Percentiles rank a stretch among this genome's conserved stretches.
Conservation (phyloP, 345 rosid genomes). For the Citrus sinensis region DNA sequence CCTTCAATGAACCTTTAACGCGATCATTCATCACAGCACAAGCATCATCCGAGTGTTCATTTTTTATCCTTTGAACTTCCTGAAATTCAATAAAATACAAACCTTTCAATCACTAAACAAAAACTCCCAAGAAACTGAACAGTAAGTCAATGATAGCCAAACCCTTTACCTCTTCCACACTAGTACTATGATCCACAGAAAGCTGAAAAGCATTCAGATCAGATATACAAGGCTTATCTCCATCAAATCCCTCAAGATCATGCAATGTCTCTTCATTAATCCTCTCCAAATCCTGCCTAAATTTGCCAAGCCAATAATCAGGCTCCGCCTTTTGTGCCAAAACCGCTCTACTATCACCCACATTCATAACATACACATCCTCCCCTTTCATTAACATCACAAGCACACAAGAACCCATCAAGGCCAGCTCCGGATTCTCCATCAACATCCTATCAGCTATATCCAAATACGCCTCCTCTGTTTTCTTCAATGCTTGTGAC, state of each 20-base stretch:
- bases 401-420: slow-evolving; percentile 96
- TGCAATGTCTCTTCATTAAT: slow-evolving; percentile 78
- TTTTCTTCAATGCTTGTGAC: slow-evolving; percentile 71
- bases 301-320: slow-evolving; percentile 66
- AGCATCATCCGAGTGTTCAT: slow-evolving; percentile 80
- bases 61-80: slow-evolving; percentile 84
- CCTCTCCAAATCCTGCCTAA: slow-evolving; percentile 75
- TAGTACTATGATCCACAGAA: slow-evolving; percentile 82
- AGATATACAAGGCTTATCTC: slow-evolving; percentile 31
- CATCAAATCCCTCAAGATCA: slow-evolving; percentile 50
- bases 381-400: slow-evolving; percentile 97
- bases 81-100: slow-evolving; percentile 24
- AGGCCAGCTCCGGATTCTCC: slow-evolving; percentile 91
- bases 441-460: slow-evolving; percentile 75
- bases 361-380: slow-evolving; percentile 91
- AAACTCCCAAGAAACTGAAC: not conserved
- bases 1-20: slow-evolving; percentile 91
- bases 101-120: not conserved
- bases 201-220: slow-evolving; percentile 63
- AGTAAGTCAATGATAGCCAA: not conserved
- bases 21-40: slow-evolving; percentile 70
- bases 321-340: slow-evolving; percentile 72
- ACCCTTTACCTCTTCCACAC: slow-evolving; percentile 59
- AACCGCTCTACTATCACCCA: slow-evolving; percentile 79
- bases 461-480: slow-evolving; percentile 85